These are phyloP conservation scores for Pestalotiopsis sp. DNA, from an alignment of 2,329 filamentous ascomycete species.

Conservation along the genomic window DNA sequence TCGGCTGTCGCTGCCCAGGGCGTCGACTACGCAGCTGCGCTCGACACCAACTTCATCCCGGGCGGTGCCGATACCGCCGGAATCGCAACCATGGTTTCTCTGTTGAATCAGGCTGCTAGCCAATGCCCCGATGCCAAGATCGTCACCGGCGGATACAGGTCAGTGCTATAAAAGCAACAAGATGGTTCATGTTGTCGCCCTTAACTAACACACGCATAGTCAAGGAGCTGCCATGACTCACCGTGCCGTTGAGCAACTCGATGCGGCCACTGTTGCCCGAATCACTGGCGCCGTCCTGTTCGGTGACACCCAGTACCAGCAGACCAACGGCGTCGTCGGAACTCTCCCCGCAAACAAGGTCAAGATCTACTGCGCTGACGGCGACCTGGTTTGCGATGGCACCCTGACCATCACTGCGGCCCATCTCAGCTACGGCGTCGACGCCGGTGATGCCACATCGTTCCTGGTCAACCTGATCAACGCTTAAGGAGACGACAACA, in stretches of 20 bases:
- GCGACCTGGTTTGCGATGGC: slow-evolving; percentile 52
- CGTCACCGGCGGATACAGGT: slow-evolving; percentile 10
- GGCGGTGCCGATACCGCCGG: slow-evolving; percentile 28
- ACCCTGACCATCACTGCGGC: slow-evolving; percentile 39
- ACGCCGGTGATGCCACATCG: slow-evolving; percentile 9
- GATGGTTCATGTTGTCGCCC: background rate
- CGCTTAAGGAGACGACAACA: background rate
- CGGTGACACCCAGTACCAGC: slow-evolving; percentile 32
- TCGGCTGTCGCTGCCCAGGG: slow-evolving; percentile 24
- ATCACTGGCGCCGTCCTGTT: slow-evolving; percentile 31
- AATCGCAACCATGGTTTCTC: slow-evolving; percentile 24
- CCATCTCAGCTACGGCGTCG: slow-evolving; percentile 39
- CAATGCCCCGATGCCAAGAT: slow-evolving; percentile 11
- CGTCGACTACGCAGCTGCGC: slow-evolving; percentile 29
- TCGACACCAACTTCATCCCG: slow-evolving; percentile 31
- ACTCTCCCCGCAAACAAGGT: background rate
- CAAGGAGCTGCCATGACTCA: slow-evolving; percentile 37
- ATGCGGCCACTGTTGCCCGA: slow-evolving; percentile 29
- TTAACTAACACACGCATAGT: slow-evolving; percentile 11
- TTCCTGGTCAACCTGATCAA: background rate
- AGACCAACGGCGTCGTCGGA: slow-evolving; percentile 24
- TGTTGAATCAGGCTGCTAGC: background rate
- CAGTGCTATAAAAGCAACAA: background rate
- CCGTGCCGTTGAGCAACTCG: slow-evolving; percentile 35
- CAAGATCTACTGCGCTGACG: slow-evolving; percentile 23